Percentiles rank a stretch among this genome's conserved stretches.
Conservation (phyloP, 2,329 filamentous ascomycete species). For the Mycogone perniciosa region DNA sequence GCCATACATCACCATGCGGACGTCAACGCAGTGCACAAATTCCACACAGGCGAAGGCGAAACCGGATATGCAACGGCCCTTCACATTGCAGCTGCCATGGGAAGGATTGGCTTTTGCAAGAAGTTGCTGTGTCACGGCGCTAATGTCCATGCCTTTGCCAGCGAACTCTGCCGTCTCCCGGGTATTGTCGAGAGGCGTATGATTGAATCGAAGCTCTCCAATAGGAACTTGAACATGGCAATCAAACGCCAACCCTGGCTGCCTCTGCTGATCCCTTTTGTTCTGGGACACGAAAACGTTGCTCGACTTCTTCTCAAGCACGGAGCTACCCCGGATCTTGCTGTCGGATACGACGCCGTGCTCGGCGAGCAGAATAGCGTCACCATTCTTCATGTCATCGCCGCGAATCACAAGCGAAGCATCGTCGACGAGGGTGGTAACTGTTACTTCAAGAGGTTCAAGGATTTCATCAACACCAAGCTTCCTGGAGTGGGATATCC, state of each 20-base stretch:
- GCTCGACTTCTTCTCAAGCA: not conserved
- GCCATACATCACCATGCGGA: not conserved
- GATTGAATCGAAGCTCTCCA: not conserved
- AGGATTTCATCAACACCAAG: not conserved
- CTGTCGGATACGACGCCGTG: not conserved
- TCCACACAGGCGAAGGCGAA: not conserved
- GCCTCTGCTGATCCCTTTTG: constrained; percentile 7
- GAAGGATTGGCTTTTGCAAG: not conserved
- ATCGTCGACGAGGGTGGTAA: not conserved
- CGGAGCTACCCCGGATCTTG: constrained; percentile 1
- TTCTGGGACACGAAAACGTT: not conserved
- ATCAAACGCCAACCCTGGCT: not conserved
- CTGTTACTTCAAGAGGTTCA: not conserved
- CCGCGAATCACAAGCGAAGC: not conserved
- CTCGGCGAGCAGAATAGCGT: not conserved
- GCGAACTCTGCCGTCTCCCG: not conserved
- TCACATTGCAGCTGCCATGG: not conserved
- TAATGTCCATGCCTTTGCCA: not conserved
- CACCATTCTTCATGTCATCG: constrained; percentile 9
- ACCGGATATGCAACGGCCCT: not conserved
- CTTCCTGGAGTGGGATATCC: not conserved
- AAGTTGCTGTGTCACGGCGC: not conserved
- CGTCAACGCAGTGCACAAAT: not conserved
- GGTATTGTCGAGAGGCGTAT: not conserved
- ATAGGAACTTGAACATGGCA: not conserved